Conservation (phyloP, 1,284 basidiomycete genomes). For the Anthracocystis panici-leucophaei region DNA sequence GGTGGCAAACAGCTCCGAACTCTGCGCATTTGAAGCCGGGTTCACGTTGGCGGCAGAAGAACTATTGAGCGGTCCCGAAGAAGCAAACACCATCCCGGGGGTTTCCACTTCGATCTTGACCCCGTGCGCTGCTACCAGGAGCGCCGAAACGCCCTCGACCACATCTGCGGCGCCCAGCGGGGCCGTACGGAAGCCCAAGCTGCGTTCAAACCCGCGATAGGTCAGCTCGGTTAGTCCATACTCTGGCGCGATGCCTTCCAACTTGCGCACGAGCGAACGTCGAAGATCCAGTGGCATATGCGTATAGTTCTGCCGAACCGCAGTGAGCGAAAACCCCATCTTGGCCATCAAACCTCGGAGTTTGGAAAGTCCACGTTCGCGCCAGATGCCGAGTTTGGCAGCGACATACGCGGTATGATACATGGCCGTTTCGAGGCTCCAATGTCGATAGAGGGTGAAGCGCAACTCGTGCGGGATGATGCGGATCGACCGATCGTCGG, state of each 20-base stretch:
- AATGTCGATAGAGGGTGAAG: conserved; percentile 95
- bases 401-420: conserved; percentile 96
- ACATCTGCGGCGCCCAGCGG: conserved; percentile 92
- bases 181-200: conserved; percentile 86
- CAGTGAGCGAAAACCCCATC: conserved; percentile 95
- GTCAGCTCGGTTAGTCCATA: conserved; percentile 95
- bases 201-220: conserved; percentile 91
- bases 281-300: conserved; percentile 98
- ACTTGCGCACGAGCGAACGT: conserved; percentile 81
- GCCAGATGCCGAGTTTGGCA: conserved; percentile 94
- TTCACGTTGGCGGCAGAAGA: conserved; percentile 30
- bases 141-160: conserved; percentile 86
- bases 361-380: conserved; percentile 87
- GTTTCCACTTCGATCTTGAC: conserved; percentile 83
- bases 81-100: conserved; percentile 56
- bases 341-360: conserved; percentile 93
- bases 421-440: conserved; percentile 98
- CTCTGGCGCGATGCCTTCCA: conserved; percentile 91
- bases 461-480: conserved; percentile 70
- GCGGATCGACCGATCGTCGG: conserved; percentile 63
- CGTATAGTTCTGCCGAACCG: conserved; percentile 90
- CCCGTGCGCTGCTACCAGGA: conserved; percentile 91
- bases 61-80: conserved; percentile 24
- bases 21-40: conserved; percentile 23
- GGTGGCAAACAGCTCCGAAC: conserved; percentile 54